Evolutionary conservation across 148 eudicot genomes (phyloP).

Genomic region (Suaeda aralocaspica): DNA sequence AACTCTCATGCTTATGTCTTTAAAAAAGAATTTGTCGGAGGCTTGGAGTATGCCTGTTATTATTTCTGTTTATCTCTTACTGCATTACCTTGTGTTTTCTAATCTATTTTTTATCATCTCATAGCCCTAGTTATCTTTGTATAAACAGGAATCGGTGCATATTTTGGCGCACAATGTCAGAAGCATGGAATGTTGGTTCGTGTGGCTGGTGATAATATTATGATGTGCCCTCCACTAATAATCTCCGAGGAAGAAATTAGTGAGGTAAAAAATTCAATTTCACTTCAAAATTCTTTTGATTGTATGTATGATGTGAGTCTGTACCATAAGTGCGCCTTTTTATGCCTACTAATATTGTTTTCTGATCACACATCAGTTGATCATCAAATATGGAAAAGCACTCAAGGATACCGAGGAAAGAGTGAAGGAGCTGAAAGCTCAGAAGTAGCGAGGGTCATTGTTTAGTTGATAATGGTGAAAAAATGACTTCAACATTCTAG

Average conservation of each 20-base stretch:
- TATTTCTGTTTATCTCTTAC: slow-evolving; percentile 15
- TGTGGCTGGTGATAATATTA: slow-evolving; percentile 80
- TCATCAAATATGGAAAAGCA: slow-evolving; percentile 63
- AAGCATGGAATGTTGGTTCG: slow-evolving; percentile 90
- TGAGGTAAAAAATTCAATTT: slow-evolving; percentile 39
- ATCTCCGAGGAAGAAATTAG: slow-evolving; percentile 65
- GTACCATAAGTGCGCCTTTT: neutral
- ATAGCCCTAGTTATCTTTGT: neutral
- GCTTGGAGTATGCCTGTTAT: too few species aligned
- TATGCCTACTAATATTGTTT: neutral
- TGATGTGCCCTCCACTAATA: slow-evolving; percentile 89
- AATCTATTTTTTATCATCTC: neutral
- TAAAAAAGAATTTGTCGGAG: too few species aligned
- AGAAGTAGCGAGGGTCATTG: slow-evolving; percentile 28
- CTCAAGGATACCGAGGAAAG: slow-evolving; percentile 63
- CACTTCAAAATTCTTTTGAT: neutral
- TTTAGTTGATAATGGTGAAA: slow-evolving; percentile 32
- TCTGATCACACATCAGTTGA: slow-evolving; percentile 36
- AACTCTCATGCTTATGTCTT: too few species aligned
- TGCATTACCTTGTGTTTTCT: neutral
- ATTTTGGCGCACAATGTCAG: slow-evolving; percentile 87
- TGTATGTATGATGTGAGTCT: too few species aligned
- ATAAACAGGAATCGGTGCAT: slow-evolving; percentile 63
- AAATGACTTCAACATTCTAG: slow-evolving; percentile 3
- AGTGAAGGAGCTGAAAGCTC: slow-evolving; percentile 61